Evolutionary conservation across 257 asterid species (phyloP), one percentile per base, ranked within the genome.

Genomic region (Fraxinus excelsior): DNA sequence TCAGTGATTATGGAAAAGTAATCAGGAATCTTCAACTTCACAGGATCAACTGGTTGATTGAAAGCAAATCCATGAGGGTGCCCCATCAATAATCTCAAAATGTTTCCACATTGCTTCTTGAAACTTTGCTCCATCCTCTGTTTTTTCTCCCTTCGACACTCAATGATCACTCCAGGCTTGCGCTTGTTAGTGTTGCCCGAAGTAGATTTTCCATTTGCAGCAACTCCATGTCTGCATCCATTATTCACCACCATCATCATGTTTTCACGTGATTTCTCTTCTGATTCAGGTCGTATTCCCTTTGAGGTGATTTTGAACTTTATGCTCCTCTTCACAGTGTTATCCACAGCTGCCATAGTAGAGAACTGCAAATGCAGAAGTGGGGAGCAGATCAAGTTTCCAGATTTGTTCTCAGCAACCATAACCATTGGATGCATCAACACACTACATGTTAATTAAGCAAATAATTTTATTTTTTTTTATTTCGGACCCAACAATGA

Each of bases 31-130:
- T 60, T 71, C 74, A 81, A 77, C 72, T 81, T 79, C 79, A 90
- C 91, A 31, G 97, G 99, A 82, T 94, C 96, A 51, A 94, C 99
- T 4, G 99, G 97, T 40, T 77, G 19, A 16, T 26, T 79, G 83
- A 94, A 94, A 69, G 83, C 31, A 82, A 76, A 75, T 49, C 86
- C 91, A 51, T 7, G 7, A 42, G 28, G 81, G 70, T 91, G 95
- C 58, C 4, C 74, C 83, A 87, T 71, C 90, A 94, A 77, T 25
- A 64, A 83, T 77, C 84, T 85, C 87, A 94, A 73, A 68, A 92
- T 67, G 67, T 10, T 80, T 67, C 83, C 49, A 58, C 96, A 90
- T 6, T 84, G 92, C 46, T 68, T 79, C 86, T 91, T 90, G 75
- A 87, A 70, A 31, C 7, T 32, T 72, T 82, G 70, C 78, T 91